Evolutionary conservation across 176 grass and related monocot genomes (phyloP).

Genomic region (Eragrostis nindensis): DNA sequence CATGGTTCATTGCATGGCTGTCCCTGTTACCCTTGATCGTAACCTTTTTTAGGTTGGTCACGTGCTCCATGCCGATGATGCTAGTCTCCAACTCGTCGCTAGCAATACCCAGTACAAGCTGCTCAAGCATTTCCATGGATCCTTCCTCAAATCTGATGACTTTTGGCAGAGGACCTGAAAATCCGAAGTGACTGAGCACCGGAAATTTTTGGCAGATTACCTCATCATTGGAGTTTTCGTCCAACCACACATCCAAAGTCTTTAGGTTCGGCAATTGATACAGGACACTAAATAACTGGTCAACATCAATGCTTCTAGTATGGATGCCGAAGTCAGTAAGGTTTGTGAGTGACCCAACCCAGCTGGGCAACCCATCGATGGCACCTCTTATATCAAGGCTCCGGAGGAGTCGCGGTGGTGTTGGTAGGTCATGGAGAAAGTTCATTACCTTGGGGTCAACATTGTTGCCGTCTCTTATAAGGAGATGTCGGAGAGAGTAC

Average conservation of each 20-base stretch:
- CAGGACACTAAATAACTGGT: neutral
- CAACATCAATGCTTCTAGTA: neutral
- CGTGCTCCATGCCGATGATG: neutral
- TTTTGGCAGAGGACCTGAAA: accelerated
- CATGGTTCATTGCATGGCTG: neutral
- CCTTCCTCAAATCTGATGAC: neutral
- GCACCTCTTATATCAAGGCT: neutral
- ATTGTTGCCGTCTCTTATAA: neutral
- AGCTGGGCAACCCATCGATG: neutral
- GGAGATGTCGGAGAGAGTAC: neutral
- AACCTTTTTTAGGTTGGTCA: too few species aligned
- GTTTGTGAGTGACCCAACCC: neutral
- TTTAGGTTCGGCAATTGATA: neutral
- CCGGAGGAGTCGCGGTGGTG: neutral
- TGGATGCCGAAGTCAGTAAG: neutral
- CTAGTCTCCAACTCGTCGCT: too few species aligned
- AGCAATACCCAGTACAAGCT: too few species aligned
- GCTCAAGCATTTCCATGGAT: too few species aligned
- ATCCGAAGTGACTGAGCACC: too few species aligned
- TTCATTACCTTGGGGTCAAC: neutral
- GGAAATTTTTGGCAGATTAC: too few species aligned
- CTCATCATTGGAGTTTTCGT: neutral
- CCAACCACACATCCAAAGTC: neutral
- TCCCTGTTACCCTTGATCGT: neutral
- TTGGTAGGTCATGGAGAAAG: neutral